Conservation (phyloP, 2,329 filamentous ascomycete species). For the Arthrobotrys sphaeroides region DNA sequence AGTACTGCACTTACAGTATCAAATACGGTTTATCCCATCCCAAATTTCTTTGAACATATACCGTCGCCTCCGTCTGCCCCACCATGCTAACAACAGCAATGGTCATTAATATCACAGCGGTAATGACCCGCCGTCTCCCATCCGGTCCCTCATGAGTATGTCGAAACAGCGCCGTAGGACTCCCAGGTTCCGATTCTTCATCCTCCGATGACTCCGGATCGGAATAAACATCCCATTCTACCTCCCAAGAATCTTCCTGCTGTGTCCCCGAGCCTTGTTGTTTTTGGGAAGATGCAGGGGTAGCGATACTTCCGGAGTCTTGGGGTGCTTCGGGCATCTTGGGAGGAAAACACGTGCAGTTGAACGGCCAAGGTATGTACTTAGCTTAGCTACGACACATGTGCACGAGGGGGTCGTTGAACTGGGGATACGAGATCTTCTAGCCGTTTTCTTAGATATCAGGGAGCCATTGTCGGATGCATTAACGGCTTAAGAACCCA, state of each 20-base stretch:
- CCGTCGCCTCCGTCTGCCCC: conserved; percentile 41
- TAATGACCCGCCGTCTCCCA: conserved; percentile 19
- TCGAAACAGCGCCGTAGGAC: conserved; percentile 25
- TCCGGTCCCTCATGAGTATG: conserved; percentile 20
- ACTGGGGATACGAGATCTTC: background rate
- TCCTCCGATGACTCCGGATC: conserved; percentile 19
- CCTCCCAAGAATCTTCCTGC: conserved; percentile 44
- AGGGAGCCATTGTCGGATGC: background rate
- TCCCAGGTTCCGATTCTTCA: conserved; percentile 31
- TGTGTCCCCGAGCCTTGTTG: conserved; percentile 6
- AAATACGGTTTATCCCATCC: conserved; percentile 51
- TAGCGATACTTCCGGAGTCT: background rate
- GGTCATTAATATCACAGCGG: conserved; percentile 36
- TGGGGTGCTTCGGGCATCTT: conserved; percentile 25
- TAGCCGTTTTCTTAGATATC: background rate
- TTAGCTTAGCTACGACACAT: no score
- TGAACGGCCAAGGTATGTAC: no score
- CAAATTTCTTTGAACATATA: conserved; percentile 36
- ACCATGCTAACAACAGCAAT: conserved; percentile 27
- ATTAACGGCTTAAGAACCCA: background rate
- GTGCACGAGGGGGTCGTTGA: background rate
- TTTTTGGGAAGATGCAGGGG: conserved; percentile 5
- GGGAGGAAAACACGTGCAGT: conserved; percentile 5
- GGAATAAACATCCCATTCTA: conserved; percentile 52
- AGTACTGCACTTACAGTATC: conserved; percentile 22